Evolutionary conservation across 2,329 filamentous ascomycete genomes (phyloP).

Genomic region (Amesomyces nigricolor): DNA sequence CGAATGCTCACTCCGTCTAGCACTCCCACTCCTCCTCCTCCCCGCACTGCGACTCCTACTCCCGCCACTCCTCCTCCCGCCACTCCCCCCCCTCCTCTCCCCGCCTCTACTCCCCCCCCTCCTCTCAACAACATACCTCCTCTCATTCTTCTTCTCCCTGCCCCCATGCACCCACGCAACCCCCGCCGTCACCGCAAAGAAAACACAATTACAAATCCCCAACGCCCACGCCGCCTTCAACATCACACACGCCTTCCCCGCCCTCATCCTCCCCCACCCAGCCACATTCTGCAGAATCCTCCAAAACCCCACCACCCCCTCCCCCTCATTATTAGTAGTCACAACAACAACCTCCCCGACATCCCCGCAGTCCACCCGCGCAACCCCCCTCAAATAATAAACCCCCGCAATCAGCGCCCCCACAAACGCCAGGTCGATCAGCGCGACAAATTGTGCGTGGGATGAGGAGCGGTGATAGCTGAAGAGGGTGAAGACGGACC

Average conservation of each 20-base stretch:
- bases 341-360: conserved; percentile 33
- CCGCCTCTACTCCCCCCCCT: background rate
- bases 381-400: conserved; percentile 54
- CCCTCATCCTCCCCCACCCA: conserved; percentile 50
- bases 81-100: conserved; percentile 29
- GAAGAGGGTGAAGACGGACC: conserved; percentile 61
- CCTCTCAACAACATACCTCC: conserved; percentile 42
- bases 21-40: conserved; percentile 21
- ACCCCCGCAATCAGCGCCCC: conserved; percentile 60
- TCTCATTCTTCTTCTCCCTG: conserved; percentile 41
- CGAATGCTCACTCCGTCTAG: conserved; percentile 39
- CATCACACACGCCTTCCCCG: conserved; percentile 81
- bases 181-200: conserved; percentile 72
- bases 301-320: no score
- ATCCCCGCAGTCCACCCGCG: conserved; percentile 60
- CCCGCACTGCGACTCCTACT: conserved; percentile 32
- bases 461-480: conserved; percentile 56
- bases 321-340: no score
- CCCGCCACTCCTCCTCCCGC: conserved; percentile 33
- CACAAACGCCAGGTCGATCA: conserved; percentile 57
- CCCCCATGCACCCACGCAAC: conserved; percentile 59
- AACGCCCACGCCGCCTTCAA: conserved; percentile 87
- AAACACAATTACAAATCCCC: conserved; percentile 78
- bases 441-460: conserved; percentile 56
- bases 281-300: conserved; percentile 23